Evolutionary conservation across 2,329 filamentous ascomycete genomes (phyloP).

Genomic region (Plectosphaerella plurivora): DNA sequence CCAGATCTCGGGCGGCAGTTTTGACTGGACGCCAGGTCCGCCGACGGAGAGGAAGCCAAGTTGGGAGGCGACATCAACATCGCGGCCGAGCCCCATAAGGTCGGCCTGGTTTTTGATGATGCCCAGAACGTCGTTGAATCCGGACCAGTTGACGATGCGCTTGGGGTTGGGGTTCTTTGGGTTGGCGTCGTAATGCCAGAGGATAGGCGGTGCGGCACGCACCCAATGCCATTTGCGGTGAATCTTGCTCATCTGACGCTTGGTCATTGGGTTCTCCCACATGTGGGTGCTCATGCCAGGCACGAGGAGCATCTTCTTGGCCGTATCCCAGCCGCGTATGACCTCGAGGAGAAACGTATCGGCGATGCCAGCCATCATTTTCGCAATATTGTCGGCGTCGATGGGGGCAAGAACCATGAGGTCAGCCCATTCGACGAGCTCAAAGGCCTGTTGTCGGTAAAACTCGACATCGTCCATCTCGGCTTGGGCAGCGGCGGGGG

Average conservation of each 20-base stretch:
- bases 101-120: constrained; percentile 76
- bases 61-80: constrained; percentile 53
- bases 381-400: constrained; percentile 77
- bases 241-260: constrained; percentile 81
- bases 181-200: constrained; percentile 70
- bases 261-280: constrained; percentile 88
- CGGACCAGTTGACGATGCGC: constrained; percentile 55
- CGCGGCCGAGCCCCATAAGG: constrained; percentile 67
- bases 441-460: constrained; percentile 50
- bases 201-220: constrained; percentile 70
- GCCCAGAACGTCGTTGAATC: constrained; percentile 66
- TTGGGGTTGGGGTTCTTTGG: constrained; percentile 38
- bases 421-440: constrained; percentile 83
- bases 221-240: constrained; percentile 84
- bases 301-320: constrained; percentile 79
- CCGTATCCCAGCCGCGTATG: constrained; percentile 79
- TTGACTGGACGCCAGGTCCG: constrained; percentile 29
- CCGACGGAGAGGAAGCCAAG: constrained; percentile 25
- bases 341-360: constrained; percentile 79
- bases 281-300: constrained; percentile 85
- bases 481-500: constrained; percentile 15
- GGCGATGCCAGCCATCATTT: constrained; percentile 81
- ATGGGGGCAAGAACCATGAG: constrained; percentile 80
- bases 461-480: constrained; percentile 46
- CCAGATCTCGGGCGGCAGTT: constrained; percentile 83